Percentiles rank a stretch among this genome's conserved stretches.
These are phyloP conservation scores for Akebia trifoliata DNA, from an alignment of 164 flowering plant genomes.

Conservation along the genomic window DNA sequence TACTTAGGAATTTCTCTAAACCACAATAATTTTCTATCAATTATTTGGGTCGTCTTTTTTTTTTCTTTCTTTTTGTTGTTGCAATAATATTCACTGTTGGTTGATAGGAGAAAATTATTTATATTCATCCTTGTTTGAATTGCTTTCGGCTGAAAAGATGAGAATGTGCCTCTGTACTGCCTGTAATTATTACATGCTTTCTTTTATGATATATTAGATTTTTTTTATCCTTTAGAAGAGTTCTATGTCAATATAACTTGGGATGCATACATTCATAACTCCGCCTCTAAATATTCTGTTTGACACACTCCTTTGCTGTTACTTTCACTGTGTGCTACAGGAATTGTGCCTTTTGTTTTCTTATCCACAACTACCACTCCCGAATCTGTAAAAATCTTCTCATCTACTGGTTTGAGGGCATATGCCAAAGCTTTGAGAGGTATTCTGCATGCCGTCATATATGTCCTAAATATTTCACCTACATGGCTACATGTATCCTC, in stretches of 20 bases:
- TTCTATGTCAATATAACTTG: background rate
- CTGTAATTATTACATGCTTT: background rate
- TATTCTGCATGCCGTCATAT: conserved; percentile 17
- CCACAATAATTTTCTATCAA: too few species aligned
- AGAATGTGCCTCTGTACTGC: background rate
- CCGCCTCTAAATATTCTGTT: background rate
- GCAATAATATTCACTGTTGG: too few species aligned
- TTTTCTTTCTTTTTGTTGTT: too few species aligned
- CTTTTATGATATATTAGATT: background rate
- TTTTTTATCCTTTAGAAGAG: background rate
- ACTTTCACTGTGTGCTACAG: conserved; percentile 31
- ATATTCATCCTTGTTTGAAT: too few species aligned
- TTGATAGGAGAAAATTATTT: too few species aligned
- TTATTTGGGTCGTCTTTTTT: too few species aligned
- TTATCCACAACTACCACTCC: conserved; percentile 46
- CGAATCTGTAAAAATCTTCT: conserved; percentile 49
- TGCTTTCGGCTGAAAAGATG: too few species aligned
- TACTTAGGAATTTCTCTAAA: too few species aligned
- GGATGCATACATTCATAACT: background rate
- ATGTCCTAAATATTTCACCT: background rate
- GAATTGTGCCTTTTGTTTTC: conserved; percentile 73
- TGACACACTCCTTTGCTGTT: background rate
- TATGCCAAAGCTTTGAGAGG: conserved; percentile 76
- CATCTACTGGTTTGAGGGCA: conserved; percentile 70
- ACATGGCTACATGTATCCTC: background rate